Base-by-base conservation (phyloP, 2,329 filamentous ascomycete species). In the Fusarium denticulatum region DNA sequence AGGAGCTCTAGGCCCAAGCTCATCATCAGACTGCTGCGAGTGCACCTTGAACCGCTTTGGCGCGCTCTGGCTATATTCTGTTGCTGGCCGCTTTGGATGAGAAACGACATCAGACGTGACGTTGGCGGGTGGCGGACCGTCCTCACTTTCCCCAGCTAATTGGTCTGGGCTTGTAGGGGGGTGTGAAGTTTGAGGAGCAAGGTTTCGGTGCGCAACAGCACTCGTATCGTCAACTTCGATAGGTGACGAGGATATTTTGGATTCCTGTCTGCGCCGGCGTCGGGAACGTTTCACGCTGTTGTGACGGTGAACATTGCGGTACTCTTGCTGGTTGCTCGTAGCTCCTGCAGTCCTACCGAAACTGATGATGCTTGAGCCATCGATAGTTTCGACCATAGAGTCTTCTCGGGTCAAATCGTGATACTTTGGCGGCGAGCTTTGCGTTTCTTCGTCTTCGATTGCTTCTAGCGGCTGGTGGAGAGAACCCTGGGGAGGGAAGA, bases 21-120 rank as follows among this genome's bases (percentile, higher is more conserved):
- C 80, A 56, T 83, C 81, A 34, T 80, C 80, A 4, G 77, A 80
- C 1, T 53, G 66, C 26, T 50, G 64, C 26, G 50, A 45, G 5
- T 49, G 32, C 36, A 42, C 24, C 55, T 67, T 72, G 50, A 59
- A 59, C 43, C 74, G 62, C 49, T 76, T 77, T 28, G 65, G 8
- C 22, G 32, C 28, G 40, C 46, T 46, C n/a, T 55, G 58, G 20
- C 18, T 22, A 42, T 67, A 57, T 14, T 62, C 72, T 46, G 37
- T n/a, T 59, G 64, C 65, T 32, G 43, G 42, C 43, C 61, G 49
- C 26, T 72, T 67, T 56, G 52, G 36, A 45, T 46, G 66, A 16
- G 37, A 24, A 36, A 39, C 34, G 43, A 78, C 12, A 64, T 80
- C 77, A 16, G 79, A 81, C 28, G 53, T 65, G 24, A 79, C 52